Percentiles rank a stretch among this genome's conserved stretches.
Evolutionary conservation across 805 yeast species (phyloP).

Genomic region (Pichia pseudocactophila): DNA sequence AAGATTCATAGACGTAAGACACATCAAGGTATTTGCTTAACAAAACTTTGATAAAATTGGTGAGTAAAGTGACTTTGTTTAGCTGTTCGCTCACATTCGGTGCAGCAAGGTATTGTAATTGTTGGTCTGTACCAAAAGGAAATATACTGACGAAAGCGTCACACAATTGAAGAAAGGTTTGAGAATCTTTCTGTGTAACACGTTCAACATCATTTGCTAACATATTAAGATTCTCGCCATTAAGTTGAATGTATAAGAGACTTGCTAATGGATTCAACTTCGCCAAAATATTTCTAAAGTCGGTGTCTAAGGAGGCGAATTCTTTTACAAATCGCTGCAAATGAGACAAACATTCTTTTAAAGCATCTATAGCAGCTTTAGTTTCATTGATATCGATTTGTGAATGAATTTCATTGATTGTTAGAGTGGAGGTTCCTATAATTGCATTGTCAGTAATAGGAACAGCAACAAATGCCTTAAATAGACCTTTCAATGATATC

Average conservation of each 20-base stretch:
- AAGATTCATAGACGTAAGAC: slow-evolving; percentile 21
- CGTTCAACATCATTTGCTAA: slow-evolving; percentile 12
- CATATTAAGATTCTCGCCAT: slow-evolving; percentile 20
- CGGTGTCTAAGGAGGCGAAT: too few species aligned
- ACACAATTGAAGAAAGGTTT: background rate
- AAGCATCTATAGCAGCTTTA: too few species aligned
- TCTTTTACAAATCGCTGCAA: too few species aligned
- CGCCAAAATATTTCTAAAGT: slow-evolving; percentile 25
- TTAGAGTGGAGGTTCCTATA: too few species aligned
- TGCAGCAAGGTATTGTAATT: slow-evolving; percentile 13
- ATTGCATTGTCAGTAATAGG: too few species aligned
- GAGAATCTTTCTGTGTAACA: slow-evolving; percentile 1
- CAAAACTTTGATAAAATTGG: slow-evolving; percentile 19
- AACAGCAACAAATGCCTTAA: too few species aligned
- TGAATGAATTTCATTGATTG: too few species aligned
- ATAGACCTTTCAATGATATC: too few species aligned
- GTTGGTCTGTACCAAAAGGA: slow-evolving; percentile 23
- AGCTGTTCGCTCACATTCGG: slow-evolving; percentile 11
- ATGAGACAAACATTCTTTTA: too few species aligned
- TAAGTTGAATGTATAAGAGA: slow-evolving; percentile 47
- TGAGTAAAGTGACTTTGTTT: slow-evolving; percentile 5
- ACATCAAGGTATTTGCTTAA: slow-evolving; percentile 22
- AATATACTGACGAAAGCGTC: slow-evolving; percentile 25
- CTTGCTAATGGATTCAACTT: slow-evolving; percentile 53
- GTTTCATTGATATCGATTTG: too few species aligned